Base-by-base conservation (phyloP, 1,284 basidiomycete genomes). In the Apiotrichum montevideense region DNA sequence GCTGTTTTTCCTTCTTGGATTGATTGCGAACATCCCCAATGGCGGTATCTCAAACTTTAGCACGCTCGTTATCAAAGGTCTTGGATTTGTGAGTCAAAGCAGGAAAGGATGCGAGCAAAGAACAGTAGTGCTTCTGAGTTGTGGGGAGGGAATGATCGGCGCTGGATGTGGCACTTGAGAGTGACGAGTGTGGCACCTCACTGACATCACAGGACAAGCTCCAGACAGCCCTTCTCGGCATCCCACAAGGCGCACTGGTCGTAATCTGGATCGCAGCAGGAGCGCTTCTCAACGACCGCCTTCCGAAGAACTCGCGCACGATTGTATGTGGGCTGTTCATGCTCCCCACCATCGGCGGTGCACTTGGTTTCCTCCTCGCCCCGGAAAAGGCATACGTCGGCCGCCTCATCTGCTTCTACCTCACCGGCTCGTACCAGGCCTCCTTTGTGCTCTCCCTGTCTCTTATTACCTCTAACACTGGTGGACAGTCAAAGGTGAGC, bases 371-470 rank as follows among this genome's bases (percentile, higher is more conserved):
- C 66, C 61, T 77, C n/a, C 68, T 77, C 9, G 75, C 76, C 1
- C 76, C 76, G 3, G 47, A 51, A 1, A 51, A 75, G 33, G 75
- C 75, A 13, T 72, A 76, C 57, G 68, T 76, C 42, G 74, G 73
- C 1, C 62, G 75, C n/a, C 60, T 76, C 8, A 74, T 76, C 61
- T 91, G 61, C 84, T 91, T 73, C 68, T 77, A 69, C 66, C 63
- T 79, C 13, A 79, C 78, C 6, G 77, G 78, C 10, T 76, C 77
- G 6, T 78, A 78, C 51, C 78, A 80, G 59, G 69, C 77, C 2
- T 75, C 75, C 0, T 80, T 80, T 58, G 79, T 80, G 4, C 61
- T 81, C 32, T 77, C 75, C 3, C 69, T 81, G 11, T 79, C 78
- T 3, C 69, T 81, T 39, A 73, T 81, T 46, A 79, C 79, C 6